phyloP scores from a whole-genome alignment of 768 basidiomycete species.

The Russula compacta region DNA sequence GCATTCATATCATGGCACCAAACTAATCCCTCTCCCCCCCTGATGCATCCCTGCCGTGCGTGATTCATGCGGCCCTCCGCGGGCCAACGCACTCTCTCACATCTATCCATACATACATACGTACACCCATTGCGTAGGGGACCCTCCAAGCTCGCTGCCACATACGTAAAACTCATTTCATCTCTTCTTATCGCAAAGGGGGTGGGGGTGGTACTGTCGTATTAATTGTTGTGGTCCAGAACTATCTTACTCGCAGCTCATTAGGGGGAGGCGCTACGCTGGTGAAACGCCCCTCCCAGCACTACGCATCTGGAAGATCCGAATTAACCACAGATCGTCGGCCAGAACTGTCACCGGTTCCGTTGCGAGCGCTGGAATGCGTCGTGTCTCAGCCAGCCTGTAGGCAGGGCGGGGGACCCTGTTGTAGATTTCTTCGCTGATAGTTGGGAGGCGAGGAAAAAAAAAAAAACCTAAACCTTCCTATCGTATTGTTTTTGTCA shows the following conservation, averaged over 20 bases:
- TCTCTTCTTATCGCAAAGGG: background rate
- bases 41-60: background rate
- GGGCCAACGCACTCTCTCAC: background rate
- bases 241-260: background rate
- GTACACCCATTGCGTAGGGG: background rate
- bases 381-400: background rate
- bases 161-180: slow-evolving; percentile 3
- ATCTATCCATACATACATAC: background rate
- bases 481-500: background rate
- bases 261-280: background rate
- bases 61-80: background rate
- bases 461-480: background rate
- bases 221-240: background rate
- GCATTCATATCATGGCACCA: background rate
- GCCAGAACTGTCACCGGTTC: background rate
- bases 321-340: background rate
- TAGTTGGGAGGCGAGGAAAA: background rate
- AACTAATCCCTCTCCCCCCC: background rate
- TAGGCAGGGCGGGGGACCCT: background rate
- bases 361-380: background rate
- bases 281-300: background rate
- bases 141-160: slow-evolving; percentile 1
- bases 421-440: background rate
- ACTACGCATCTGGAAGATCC: background rate
- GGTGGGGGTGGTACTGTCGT: background rate